phyloP scores from a whole-genome alignment of 2,329 filamentous ascomycete species.

The Hymenoscyphus occultus region DNA sequence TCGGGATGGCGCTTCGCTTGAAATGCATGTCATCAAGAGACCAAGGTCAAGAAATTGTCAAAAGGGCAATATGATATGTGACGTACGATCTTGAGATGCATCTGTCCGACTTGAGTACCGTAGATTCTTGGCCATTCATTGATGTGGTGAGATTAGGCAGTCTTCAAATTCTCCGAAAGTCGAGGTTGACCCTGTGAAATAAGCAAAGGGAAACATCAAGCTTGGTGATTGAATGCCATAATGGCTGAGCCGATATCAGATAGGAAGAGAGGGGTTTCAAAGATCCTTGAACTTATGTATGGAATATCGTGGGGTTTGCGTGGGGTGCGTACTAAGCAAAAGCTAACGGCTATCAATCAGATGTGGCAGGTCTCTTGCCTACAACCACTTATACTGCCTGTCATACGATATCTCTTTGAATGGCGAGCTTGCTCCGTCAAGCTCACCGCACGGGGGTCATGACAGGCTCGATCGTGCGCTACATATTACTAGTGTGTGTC shows the following conservation, averaged over 20 bases:
- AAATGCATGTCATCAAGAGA: neutral
- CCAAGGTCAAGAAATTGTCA: neutral
- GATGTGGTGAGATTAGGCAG: neutral
- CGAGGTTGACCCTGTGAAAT: neutral
- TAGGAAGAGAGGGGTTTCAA: neutral
- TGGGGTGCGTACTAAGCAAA: slow-evolving; percentile 17
- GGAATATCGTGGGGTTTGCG: slow-evolving; percentile 18
- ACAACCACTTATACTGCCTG: neutral
- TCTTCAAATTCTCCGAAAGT: neutral
- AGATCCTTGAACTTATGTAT: slow-evolving; percentile 8
- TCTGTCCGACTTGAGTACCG: neutral
- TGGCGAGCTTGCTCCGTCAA: neutral
- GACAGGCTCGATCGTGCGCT: neutral
- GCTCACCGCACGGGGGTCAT: neutral
- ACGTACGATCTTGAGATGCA: neutral
- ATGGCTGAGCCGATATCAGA: neutral
- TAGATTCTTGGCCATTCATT: neutral
- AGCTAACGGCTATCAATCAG: slow-evolving; percentile 4
- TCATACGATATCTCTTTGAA: slow-evolving; percentile 9
- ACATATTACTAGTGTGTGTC: neutral
- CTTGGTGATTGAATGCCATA: neutral
- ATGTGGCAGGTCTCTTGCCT: slow-evolving; percentile 13
- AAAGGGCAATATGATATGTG: neutral
- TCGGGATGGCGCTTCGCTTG: neutral
- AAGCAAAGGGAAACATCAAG: neutral